Evolutionary conservation across 1,139 yeast species (phyloP), one percentile per base, ranked within the genome.

Genomic region (Magnusiomyces paraingens): DNA sequence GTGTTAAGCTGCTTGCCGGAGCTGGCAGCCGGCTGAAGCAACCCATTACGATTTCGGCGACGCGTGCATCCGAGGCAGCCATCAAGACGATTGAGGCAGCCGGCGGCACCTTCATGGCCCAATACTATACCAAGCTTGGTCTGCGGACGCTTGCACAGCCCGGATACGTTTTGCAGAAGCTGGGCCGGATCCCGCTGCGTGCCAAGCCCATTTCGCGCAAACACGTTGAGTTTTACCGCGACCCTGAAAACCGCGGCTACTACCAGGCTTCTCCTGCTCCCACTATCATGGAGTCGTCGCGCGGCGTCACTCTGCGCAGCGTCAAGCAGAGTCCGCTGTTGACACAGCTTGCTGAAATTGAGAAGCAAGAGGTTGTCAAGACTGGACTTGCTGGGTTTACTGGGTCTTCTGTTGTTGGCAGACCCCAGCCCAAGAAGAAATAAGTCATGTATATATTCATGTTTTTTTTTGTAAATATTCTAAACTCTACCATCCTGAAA

Each of bases 161-260:
- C 12, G 80, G 82, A 52, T 77, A 82, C 67, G 84, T 83, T 62
- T 69, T 86, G 52, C 71, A 77, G 58, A 84, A 79, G 62, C 83
- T 81, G 65, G 96, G 94, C 20, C 81, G 90, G 60, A 72, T 91
- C 22, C 98, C 98, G 32, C 71, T 89, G 59, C 83, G 82, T 52
- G 94, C 98, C 2, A 81, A 91, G 70, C 99, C 99, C 22, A 85
- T 84, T 8, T 83, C 81, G 62, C 81, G 88, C 70, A 84, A 88
- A 72, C 90, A 86, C 64, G 83, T 93, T 57, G 82, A 80, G 58
- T 89, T 77, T 70, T 93, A 93, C 71, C 80, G 93, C 49, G 79
- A 81, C 67, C 78, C 79, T 5, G 83, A 77, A 41, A 83, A 82
- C 66, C 79, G 90, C 60, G 98, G 99, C 2, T 91, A 88, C 66